Conservation (phyloP, 23 red algal species). For the Gracilaria gracilis region DNA sequence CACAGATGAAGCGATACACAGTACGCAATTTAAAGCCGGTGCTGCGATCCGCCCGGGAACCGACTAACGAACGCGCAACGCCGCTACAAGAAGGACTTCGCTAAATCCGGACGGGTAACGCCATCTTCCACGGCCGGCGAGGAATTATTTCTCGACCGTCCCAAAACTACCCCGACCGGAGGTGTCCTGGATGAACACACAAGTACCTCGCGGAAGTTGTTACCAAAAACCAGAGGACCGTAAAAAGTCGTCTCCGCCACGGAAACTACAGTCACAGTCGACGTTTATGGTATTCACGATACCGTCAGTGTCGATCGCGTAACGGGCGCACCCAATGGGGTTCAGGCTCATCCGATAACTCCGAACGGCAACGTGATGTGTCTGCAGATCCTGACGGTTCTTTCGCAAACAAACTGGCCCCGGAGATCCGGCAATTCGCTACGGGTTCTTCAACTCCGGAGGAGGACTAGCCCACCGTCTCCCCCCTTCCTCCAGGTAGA, state of each 20-base stretch:
- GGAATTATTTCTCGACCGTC: too few species aligned
- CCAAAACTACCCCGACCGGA: not conserved
- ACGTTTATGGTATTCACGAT: not conserved
- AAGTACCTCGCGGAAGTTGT: not conserved
- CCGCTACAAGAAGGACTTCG: not conserved
- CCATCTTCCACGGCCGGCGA: not conserved
- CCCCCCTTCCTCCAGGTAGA: too few species aligned
- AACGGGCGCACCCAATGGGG: too few species aligned
- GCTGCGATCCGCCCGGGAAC: not conserved
- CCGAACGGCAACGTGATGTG: too few species aligned
- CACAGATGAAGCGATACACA: not conserved
- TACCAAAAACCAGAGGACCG: not conserved
- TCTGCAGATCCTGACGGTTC: too few species aligned
- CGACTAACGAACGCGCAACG: not conserved
- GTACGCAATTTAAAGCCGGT: not conserved
- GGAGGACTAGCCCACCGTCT: too few species aligned
- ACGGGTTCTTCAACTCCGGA: too few species aligned
- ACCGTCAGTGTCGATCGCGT: not conserved
- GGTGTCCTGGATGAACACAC: not conserved
- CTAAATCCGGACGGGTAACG: not conserved
- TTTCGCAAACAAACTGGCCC: too few species aligned
- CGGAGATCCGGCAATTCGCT: too few species aligned
- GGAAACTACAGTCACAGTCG: not conserved
- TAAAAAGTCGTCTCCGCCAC: not conserved
- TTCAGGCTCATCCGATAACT: too few species aligned